phyloP scores from a whole-genome alignment of 352 stramenopile species.

The Pythium aquatile region DNA sequence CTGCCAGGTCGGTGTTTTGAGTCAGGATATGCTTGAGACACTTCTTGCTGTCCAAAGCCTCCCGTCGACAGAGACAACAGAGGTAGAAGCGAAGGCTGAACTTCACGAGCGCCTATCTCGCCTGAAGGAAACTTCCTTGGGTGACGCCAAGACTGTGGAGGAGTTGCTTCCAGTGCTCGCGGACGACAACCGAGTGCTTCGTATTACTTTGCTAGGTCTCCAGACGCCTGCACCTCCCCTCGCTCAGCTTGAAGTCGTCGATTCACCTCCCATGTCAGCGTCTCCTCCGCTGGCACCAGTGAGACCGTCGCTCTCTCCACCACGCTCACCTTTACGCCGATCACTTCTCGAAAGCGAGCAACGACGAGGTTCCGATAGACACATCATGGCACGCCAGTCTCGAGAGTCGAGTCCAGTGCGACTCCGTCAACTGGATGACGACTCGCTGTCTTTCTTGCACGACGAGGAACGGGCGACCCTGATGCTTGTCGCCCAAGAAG shows the following conservation, averaged over 20 bases:
- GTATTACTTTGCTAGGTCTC: constrained; percentile 18
- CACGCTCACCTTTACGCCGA: constrained; percentile 31
- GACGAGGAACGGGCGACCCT: constrained; percentile 67
- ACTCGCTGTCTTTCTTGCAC: constrained; percentile 40
- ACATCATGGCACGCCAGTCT: background rate
- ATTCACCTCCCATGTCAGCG: background rate
- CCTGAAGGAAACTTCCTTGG: background rate
- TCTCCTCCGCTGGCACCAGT: background rate
- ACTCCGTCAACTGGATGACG: constrained; percentile 23
- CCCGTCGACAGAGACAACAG: background rate
- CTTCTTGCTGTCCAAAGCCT: constrained; percentile 4
- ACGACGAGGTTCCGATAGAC: background rate
- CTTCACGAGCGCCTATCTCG: background rate
- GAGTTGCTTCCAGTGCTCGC: background rate
- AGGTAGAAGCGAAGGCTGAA: background rate
- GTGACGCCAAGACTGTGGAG: background rate
- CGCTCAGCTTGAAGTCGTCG: background rate
- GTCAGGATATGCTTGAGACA: constrained; percentile 11
- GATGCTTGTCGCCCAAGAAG: constrained; percentile 66
- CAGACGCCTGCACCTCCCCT: constrained; percentile 1
- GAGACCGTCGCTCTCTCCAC: background rate
- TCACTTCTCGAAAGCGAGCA: background rate
- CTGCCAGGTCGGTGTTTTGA: background rate
- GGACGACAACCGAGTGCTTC: constrained; percentile 4
- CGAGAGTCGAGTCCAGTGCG: constrained; percentile 4